Evolutionary conservation across 2,329 filamentous ascomycete species (phyloP).

Genomic region (Capronia americana): DNA sequence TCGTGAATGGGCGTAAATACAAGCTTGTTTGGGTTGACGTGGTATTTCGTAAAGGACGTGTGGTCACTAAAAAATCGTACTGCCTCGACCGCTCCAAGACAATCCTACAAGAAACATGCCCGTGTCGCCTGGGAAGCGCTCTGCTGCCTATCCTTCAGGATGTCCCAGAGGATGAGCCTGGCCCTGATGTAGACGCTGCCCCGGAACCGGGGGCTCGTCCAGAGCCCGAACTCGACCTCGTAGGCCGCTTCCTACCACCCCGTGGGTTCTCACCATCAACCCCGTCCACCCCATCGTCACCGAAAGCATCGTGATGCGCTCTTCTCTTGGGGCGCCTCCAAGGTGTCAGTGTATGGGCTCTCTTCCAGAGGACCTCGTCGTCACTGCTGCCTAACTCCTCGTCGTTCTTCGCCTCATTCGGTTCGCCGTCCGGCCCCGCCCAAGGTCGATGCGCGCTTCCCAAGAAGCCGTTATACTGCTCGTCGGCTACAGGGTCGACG

Average conservation of each 20-base stretch:
- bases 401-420: slow-evolving; percentile 24
- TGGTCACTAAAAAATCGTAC: background rate
- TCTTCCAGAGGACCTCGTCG: slow-evolving; percentile 39
- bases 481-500: slow-evolving; percentile 27
- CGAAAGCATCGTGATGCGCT: slow-evolving; percentile 38
- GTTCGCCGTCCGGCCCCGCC: slow-evolving; percentile 16
- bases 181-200: slow-evolving; percentile 18
- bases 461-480: slow-evolving; percentile 38
- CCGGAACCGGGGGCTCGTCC: slow-evolving; percentile 21
- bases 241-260: slow-evolving; percentile 30
- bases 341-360: slow-evolving; percentile 32
- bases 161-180: slow-evolving; percentile 27
- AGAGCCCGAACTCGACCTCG: slow-evolving; percentile 26
- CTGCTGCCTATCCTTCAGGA: background rate
- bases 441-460: slow-evolving; percentile 37
- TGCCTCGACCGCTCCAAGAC: background rate
- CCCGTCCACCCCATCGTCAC: slow-evolving; percentile 28
- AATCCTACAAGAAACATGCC: background rate
- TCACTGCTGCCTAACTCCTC: slow-evolving; percentile 36
- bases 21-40: background rate
- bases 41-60: background rate
- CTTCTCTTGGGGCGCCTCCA: slow-evolving; percentile 39
- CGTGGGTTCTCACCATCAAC: slow-evolving; percentile 30
- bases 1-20: no score
- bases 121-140: background rate